Evolutionary conservation across 257 asterid genomes (phyloP).

Genomic region (Jacaranda copaia): DNA sequence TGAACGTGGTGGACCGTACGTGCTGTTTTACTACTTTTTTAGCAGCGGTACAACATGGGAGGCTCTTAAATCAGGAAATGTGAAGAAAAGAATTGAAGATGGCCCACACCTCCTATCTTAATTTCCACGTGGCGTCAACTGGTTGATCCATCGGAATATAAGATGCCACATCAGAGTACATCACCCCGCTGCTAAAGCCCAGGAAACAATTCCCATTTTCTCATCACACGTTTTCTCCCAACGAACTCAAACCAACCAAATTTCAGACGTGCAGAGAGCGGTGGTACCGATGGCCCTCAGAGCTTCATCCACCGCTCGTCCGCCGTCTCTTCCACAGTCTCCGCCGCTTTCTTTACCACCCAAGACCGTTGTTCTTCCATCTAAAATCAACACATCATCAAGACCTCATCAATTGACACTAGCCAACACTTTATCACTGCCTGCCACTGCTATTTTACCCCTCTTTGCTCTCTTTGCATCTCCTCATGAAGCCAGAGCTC

Average conservation of each 20-base stretch:
- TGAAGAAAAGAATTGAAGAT: not conserved
- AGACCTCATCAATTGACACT: conserved; percentile 42
- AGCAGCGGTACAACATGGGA: not conserved
- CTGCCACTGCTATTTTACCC: conserved; percentile 69
- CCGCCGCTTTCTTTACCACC: conserved; percentile 46
- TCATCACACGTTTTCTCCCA: conserved; percentile 34
- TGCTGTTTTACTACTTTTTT: not conserved
- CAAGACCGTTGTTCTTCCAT: conserved; percentile 32
- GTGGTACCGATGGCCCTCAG: conserved; percentile 68
- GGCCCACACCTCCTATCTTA: conserved; percentile 33
- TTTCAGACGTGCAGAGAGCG: conserved; percentile 6
- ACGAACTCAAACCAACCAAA: conserved; percentile 37
- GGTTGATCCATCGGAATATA: not conserved
- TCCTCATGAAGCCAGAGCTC: conserved; percentile 73
- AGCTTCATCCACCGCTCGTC: conserved; percentile 80
- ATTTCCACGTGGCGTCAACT: conserved; percentile 48
- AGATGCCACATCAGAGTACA: conserved; percentile 32
- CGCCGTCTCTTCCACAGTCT: conserved; percentile 51
- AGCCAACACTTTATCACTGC: conserved; percentile 47
- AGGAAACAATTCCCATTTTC: conserved; percentile 23
- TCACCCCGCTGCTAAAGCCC: conserved; percentile 8
- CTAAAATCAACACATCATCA: conserved; percentile 43
- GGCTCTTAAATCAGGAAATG: not conserved
- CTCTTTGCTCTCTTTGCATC: conserved; percentile 64
- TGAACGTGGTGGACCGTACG: too few relatives aligned